Base-by-base conservation (phyloP, 305 asterid genomes). In the Rubia tinctorum region DNA sequence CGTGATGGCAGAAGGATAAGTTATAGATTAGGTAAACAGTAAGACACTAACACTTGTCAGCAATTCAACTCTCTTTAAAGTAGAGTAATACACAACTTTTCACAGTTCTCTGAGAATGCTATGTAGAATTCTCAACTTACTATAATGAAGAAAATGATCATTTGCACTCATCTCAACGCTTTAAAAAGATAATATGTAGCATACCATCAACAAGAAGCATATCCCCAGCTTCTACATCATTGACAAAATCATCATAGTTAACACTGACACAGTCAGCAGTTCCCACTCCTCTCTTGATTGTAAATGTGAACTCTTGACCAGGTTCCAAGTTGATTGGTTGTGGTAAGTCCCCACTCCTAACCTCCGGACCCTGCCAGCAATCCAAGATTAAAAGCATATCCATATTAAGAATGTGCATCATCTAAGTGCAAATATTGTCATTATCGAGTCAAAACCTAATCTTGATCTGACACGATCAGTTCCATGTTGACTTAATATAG, bases 291-390 rank as follows among this genome's bases (percentile, higher is more conserved):
- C 99, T 89, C 76, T 66, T 86, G 83, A 95, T 95, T 69, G 99
- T 95, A 86, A 95, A 92, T 64, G 98, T 92, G 78, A 90, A 95
- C 73, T 92, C 99, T 81, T 95, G 97, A 68, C 97, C 99, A 71
- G 90, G 65, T 56, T 71, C 68, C 80, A 95, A 79, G 27, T 18
- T 85, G 81, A 90, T 86, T 44, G 99, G 99, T 77, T 95, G 98
- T 71, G 99, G 98, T 81, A 95, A 89, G 78, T 95, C 99, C 23
- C 99, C 99, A 76, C 99, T 95, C 79, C 99, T 90, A 77, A 95
- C 99, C 87, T 95, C 98, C 75, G 99, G 99, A 71, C 99, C 99
- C 98, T 95, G 95, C 75, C 79, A 73, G 65, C 53, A 25, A 34
- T 6, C 25, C 71, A n/a, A 72, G 72, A 73, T 59, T 47, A 59